A percentile compares a stretch with the other conserved stretches of the same genome.
phyloP scores from a whole-genome alignment of 768 basidiomycete species.

The Sutorius australiensis region DNA sequence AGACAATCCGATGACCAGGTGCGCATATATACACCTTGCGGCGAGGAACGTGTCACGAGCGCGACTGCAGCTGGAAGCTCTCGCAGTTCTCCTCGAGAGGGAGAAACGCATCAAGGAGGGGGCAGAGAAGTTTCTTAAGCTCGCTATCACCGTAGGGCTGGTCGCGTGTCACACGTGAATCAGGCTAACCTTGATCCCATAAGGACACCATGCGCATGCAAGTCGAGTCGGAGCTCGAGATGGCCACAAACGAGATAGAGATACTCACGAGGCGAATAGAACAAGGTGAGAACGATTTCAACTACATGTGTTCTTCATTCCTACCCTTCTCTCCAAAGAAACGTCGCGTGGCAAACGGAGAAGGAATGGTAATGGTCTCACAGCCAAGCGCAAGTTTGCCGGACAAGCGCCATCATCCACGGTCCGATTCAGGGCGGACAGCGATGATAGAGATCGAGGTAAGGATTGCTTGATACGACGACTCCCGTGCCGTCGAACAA shows the following conservation, averaged over 20 bases:
- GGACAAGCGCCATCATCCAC: constrained; percentile 31
- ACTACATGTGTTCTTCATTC: background rate
- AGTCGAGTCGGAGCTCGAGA: constrained; percentile 74
- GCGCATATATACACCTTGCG: constrained; percentile 3
- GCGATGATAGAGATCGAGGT: constrained; percentile 37
- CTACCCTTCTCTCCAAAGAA: constrained; percentile 15
- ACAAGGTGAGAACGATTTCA: constrained; percentile 32
- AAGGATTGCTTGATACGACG: background rate
- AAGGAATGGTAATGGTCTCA: constrained; percentile 25
- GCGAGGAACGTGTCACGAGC: constrained; percentile 4
- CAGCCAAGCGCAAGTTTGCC: constrained; percentile 32
- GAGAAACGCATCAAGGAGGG: constrained; percentile 87
- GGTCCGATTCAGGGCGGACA: constrained; percentile 30
- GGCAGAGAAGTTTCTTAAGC: constrained; percentile 82
- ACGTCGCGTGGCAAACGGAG: constrained; percentile 29
- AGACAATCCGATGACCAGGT: constrained; percentile 31
- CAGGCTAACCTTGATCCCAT: constrained; percentile 6
- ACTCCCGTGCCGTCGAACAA: constrained; percentile 7
- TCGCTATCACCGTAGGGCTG: constrained; percentile 46
- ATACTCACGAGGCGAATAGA: constrained; percentile 52
- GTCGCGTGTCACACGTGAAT: constrained; percentile 3
- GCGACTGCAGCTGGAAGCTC: constrained; percentile 52
- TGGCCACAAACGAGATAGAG: constrained; percentile 70
- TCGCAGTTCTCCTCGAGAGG: constrained; percentile 65
- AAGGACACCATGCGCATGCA: constrained; percentile 65